phyloP scores from a whole-genome alignment of 305 asterid genomes.

The Coffea humblotiana region DNA sequence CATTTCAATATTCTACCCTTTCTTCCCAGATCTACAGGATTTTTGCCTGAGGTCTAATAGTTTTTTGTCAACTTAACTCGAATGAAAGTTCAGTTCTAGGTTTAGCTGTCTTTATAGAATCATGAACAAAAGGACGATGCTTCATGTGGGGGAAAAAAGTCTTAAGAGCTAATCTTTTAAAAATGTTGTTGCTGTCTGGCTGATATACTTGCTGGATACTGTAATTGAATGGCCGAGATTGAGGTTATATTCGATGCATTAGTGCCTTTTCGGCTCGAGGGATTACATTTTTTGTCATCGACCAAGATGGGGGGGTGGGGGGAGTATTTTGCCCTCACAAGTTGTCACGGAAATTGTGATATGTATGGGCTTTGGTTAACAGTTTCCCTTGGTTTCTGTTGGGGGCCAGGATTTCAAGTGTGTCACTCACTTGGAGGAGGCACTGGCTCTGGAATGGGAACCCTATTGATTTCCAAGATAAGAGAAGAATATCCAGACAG shows the following conservation, averaged over 20 bases:
- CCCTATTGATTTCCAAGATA: constrained; percentile 81
- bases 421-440: constrained; percentile 95
- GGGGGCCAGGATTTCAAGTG: constrained; percentile 73
- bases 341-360: not conserved
- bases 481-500: constrained; percentile 90
- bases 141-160: not conserved
- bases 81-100: not conserved
- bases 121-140: not conserved
- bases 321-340: not conserved
- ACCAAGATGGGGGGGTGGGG: not conserved
- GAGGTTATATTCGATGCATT: not conserved
- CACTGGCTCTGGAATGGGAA: constrained; percentile 93
- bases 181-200: not conserved
- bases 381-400: constrained; percentile 10
- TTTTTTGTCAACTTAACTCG: not conserved
- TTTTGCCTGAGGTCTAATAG: not conserved
- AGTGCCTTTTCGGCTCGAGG: not conserved
- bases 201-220: not conserved
- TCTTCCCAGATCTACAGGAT: not conserved
- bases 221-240: not conserved
- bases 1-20: not conserved
- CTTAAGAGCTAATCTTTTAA: not conserved
- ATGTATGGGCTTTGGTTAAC: not conserved
- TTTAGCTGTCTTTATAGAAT: not conserved
- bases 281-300: not conserved